Evolutionary conservation across 148 eudicot species (phyloP), one percentile per base, ranked within the genome.

Genomic region (Persicaria tinctoria): DNA sequence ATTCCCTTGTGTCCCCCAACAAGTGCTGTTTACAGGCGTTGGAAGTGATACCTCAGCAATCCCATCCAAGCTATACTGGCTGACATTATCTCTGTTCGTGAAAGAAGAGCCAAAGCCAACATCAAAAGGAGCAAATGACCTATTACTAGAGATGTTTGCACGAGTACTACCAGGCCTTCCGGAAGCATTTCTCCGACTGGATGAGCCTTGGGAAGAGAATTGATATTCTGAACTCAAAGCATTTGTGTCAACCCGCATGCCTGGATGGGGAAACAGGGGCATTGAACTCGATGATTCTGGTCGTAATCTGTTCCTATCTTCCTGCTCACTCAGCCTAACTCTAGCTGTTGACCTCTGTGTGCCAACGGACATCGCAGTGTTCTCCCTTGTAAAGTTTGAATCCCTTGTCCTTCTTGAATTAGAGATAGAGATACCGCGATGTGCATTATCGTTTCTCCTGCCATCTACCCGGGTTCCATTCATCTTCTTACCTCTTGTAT

Each of bases 21-120:
- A 80, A 72, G 49, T 70, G 12, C 17, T 46, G 14, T 20, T 70
- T 47, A 70, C 32, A 70, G 73, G 73, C 73, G 5, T 46, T 68
- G 48, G 20, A 64, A 74, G 50, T 75, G 82, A 78, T 91, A 93
- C 98, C 97, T 95, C 96, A n/a, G 97, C 92, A 74, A 90, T 85
- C 17, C 91, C 93, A 82, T 85, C 85, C 73, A 89, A 80, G 84
- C 84, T 84, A 80, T 90, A 85, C 56, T 78, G 85, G 56, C 82
- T 82, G 44, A 84, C 79, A 27, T 79, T 74, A 79, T 85, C 89
- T 46, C 78, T 83, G 79, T 83, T 87, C 81, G 86, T 68, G 11
- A 82, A 79, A 59, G 88, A 77, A 78, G 78, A 82, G 27, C 85
- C 13, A 51, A 82, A 66, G 44, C 85, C 87, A 77, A 59, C 80